Conservation (phyloP, 176 grass and related monocot genomes). For the Aegilops tauschii region DNA sequence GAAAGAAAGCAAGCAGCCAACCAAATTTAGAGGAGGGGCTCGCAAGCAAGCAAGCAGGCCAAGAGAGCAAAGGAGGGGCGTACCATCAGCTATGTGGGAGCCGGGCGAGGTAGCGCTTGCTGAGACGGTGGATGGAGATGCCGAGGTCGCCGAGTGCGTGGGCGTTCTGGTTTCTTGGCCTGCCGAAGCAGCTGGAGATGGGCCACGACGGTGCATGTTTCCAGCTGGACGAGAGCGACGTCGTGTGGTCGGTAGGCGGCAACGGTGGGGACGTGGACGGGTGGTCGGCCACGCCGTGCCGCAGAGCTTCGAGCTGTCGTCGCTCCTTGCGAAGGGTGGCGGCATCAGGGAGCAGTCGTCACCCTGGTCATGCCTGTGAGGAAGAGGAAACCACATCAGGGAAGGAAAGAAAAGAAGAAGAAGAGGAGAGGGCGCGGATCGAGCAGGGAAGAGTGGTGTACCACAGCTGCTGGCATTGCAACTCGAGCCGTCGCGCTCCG, state of each 20-base stretch:
- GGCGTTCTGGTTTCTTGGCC: conserved; percentile 38
- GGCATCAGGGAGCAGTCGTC: background rate
- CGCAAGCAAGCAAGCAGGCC: too few relatives aligned
- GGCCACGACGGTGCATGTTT: background rate
- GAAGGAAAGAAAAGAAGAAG: too few relatives aligned
- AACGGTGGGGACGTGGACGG: background rate
- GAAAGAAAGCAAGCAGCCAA: too few relatives aligned
- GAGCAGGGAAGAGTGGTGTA: too few relatives aligned
- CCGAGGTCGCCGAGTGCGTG: conserved; percentile 22
- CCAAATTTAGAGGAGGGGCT: too few relatives aligned
- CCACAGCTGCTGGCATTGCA: too few relatives aligned
- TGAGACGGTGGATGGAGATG: conserved; percentile 27
- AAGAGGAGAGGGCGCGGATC: too few relatives aligned
- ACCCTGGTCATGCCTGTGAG: conserved; percentile 23
- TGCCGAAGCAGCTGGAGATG: conserved; percentile 36
- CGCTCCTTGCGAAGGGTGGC: conserved; percentile 29
- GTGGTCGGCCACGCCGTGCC: background rate
- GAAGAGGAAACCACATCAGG: background rate
- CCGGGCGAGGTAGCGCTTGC: too few relatives aligned
- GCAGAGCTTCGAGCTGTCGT: conserved; percentile 38
- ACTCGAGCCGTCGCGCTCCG: too few relatives aligned
- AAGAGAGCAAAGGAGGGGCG: too few relatives aligned
- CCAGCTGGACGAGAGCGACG: conserved; percentile 55
- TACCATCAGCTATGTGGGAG: too few relatives aligned
- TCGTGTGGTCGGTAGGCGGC: conserved; percentile 31